Conservation (phyloP, 2,329 filamentous ascomycete genomes). For the Verticillium tricorpus region DNA sequence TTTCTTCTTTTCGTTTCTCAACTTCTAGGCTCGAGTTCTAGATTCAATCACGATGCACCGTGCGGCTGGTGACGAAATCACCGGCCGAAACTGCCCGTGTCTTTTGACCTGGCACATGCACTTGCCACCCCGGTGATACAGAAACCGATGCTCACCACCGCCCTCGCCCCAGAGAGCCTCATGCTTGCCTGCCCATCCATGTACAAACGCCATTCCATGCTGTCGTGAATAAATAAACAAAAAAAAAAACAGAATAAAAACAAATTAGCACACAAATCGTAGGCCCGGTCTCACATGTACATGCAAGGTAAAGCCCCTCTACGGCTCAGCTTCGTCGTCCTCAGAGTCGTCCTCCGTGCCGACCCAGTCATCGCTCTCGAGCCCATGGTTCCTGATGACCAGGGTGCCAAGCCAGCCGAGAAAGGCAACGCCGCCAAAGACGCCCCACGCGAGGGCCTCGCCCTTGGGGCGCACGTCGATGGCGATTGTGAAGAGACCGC, state of each 20-base stretch:
- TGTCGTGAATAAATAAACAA: not conserved
- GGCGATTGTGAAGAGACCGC: conserved; percentile 77
- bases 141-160: not conserved
- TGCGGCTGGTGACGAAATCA: too few relatives aligned
- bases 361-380: conserved; percentile 55
- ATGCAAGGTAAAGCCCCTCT: not conserved
- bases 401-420: conserved; percentile 77
- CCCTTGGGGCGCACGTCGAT: conserved; percentile 72
- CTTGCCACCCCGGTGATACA: not conserved
- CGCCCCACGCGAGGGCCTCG: conserved; percentile 77
- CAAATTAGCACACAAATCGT: not conserved
- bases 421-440: conserved; percentile 81
- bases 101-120: too few relatives aligned
- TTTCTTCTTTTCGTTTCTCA: too few relatives aligned
- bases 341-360: conserved; percentile 27
- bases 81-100: too few relatives aligned
- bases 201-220: not conserved
- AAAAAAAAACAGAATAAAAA: not conserved
- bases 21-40: too few relatives aligned
- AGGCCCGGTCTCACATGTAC: not conserved
- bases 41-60: too few relatives aligned
- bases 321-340: conserved; percentile 4
- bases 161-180: not conserved
- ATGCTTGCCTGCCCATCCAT: not conserved
- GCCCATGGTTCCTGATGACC: conserved; percentile 61